Conservation (phyloP, 2,329 filamentous ascomycete species). For the Didymella lethalis region DNA sequence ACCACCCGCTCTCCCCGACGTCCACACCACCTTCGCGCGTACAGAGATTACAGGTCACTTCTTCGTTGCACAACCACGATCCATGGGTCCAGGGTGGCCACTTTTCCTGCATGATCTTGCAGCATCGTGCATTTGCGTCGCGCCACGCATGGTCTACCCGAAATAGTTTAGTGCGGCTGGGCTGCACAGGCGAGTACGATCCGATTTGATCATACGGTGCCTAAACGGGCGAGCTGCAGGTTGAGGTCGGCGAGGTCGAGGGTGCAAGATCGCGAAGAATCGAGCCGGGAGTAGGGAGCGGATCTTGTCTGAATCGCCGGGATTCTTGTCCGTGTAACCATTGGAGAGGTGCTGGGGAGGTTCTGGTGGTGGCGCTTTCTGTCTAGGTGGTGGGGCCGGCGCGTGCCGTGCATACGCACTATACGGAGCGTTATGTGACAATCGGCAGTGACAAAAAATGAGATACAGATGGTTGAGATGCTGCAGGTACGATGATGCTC, state of each 20-base stretch:
- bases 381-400: neutral
- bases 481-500: constrained; percentile 1
- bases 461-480: neutral
- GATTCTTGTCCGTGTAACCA: constrained; percentile 6
- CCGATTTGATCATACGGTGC: constrained; percentile 16
- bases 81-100: constrained; percentile 14
- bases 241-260: constrained; percentile 17
- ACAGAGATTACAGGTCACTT: constrained; percentile 21
- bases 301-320: constrained; percentile 12
- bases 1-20: neutral
- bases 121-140: constrained; percentile 19
- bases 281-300: neutral
- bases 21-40: constrained; percentile 10
- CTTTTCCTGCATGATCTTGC: constrained; percentile 16
- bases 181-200: constrained; percentile 11
- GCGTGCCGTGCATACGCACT: constrained; percentile 5
- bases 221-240: constrained; percentile 17
- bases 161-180: constrained; percentile 1
- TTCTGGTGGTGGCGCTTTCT: neutral
- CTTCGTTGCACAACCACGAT: constrained; percentile 9
- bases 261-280: constrained; percentile 13
- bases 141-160: constrained; percentile 4
- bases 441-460: neutral
- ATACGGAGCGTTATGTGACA: constrained; percentile 6
- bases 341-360: constrained; percentile 2